Evolutionary conservation across 345 rosid genomes (phyloP).

Genomic region (Eutrema heterophyllum): DNA sequence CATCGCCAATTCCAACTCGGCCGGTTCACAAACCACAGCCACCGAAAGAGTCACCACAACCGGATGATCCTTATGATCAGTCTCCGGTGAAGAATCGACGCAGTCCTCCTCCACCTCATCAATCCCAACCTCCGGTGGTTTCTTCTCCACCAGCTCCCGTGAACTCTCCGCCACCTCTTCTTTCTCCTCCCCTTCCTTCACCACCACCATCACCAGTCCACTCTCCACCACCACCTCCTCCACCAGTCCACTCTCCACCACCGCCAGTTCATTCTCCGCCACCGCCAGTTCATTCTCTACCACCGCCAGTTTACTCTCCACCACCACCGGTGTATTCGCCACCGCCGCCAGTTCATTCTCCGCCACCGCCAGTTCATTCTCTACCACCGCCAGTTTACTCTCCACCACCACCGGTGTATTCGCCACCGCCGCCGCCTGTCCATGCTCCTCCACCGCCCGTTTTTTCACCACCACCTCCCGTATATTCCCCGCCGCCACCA

Average conservation of each 20-base stretch:
- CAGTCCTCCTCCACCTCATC: conserved; percentile 29
- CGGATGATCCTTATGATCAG: conserved; percentile 18
- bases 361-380: neutral
- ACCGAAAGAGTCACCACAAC: conserved; percentile 21
- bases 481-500: neutral
- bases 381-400: conserved; percentile 1
- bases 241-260: neutral
- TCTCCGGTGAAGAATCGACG: conserved; percentile 14
- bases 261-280: conserved; percentile 10
- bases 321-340: conserved; percentile 21
- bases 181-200: conserved; percentile 1
- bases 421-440: conserved; percentile 22
- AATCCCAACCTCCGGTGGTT: conserved; percentile 3
- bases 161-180: conserved; percentile 27
- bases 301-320: conserved; percentile 25
- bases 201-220: neutral
- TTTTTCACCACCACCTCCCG: neutral
- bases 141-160: conserved; percentile 19
- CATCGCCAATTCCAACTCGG: neutral
- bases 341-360: conserved; percentile 6
- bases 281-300: conserved; percentile 17
- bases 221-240: conserved; percentile 32
- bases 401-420: conserved; percentile 12
- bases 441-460: conserved; percentile 14
- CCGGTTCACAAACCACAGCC: conserved; percentile 19